Percentiles rank a stretch among this genome's conserved stretches.
phyloP scores from a whole-genome alignment of 2,329 filamentous ascomycete species.

The Calonectria pteridis region DNA sequence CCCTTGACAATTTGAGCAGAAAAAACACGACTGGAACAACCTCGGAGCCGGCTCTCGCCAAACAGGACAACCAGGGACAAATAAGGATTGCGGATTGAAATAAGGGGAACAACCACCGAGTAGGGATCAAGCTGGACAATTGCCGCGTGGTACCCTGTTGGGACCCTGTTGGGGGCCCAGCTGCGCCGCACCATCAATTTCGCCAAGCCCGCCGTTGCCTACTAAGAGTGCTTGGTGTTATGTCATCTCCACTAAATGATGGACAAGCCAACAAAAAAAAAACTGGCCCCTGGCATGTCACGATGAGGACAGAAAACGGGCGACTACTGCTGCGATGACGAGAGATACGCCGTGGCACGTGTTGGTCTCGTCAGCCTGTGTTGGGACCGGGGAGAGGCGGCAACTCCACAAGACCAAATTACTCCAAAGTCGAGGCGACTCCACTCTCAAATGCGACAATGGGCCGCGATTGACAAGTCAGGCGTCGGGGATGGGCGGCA shows the following conservation, averaged over 20 bases:
- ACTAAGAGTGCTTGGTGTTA: no score
- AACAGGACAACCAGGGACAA: not conserved
- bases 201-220: not conserved
- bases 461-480: not conserved
- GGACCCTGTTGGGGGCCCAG: not conserved
- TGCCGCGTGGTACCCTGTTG: not conserved
- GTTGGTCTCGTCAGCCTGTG: not conserved
- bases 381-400: conserved; percentile 28
- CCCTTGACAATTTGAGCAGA: not conserved
- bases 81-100: not conserved
- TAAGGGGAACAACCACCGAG: not conserved
- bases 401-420: conserved; percentile 23
- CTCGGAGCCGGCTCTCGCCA: not conserved
- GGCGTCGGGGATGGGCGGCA: conserved; percentile 28
- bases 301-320: not conserved
- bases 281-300: not conserved
- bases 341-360: not conserved
- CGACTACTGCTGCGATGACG: not conserved
- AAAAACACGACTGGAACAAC: not conserved
- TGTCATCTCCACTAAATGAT: not conserved
- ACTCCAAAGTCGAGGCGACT: not conserved
- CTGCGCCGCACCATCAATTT: not conserved
- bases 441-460: conserved; percentile 13
- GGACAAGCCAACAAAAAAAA: not conserved
- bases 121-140: not conserved